phyloP scores from a whole-genome alignment of 75 land plant species.

The Chamaecyparis obtusa region DNA sequence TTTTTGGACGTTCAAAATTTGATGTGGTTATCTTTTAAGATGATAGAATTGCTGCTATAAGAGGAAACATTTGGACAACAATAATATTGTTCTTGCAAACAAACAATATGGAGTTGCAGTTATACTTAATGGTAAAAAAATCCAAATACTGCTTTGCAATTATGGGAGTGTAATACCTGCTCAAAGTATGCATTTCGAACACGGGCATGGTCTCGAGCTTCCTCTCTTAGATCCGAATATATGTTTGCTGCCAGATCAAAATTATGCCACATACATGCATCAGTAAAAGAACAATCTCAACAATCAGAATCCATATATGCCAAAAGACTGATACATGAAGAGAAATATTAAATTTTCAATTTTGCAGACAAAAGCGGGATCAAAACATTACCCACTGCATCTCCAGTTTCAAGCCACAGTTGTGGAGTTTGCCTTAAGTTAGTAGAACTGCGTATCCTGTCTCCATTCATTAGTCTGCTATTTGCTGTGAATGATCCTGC shows the following conservation, averaged over 20 bases:
- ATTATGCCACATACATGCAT: slow-evolving; percentile 15
- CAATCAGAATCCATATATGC: not conserved
- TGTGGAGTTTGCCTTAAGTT: slow-evolving; percentile 42
- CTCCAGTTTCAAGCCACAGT: slow-evolving; percentile 96
- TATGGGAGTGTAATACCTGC: slow-evolving; percentile 56
- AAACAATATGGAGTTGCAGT: not conserved
- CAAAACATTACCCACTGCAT: slow-evolving; percentile 66
- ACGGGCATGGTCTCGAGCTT: slow-evolving; percentile 90
- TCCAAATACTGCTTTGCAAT: not conserved
- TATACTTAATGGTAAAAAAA: not conserved
- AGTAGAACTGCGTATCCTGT: slow-evolving; percentile 22
- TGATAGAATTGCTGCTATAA: not conserved
- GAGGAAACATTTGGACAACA: not conserved
- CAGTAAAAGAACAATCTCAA: not conserved
- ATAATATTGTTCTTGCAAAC: not conserved
- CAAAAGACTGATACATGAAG: not conserved
- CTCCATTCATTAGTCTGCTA: slow-evolving; percentile 31
- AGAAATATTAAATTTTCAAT: not conserved
- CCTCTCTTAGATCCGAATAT: slow-evolving; percentile 85
- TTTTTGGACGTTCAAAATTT: not conserved
- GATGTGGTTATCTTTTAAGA: not conserved
- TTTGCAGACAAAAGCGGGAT: not conserved
- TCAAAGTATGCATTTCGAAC: slow-evolving; percentile 87
- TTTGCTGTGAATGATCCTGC: slow-evolving; percentile 50
- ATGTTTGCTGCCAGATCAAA: slow-evolving; percentile 73